Evolutionary conservation across 73 alveolate species (phyloP).

Genomic region (Uronychia setigera): DNA sequence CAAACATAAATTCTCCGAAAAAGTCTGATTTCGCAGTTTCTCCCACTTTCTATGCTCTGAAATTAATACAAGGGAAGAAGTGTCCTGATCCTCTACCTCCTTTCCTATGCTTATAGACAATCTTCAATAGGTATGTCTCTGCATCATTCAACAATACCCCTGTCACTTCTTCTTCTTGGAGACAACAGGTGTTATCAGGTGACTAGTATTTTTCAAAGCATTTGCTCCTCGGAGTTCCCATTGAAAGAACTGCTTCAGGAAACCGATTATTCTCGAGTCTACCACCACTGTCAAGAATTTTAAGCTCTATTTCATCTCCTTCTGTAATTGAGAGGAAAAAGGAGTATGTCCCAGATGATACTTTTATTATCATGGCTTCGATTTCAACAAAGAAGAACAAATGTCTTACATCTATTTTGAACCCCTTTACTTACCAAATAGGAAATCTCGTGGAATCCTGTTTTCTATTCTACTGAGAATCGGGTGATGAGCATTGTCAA

Average conservation of each 20-base stretch:
- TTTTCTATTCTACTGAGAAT: neutral
- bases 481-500: neutral
- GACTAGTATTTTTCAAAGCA: neutral
- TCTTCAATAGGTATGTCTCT: neutral
- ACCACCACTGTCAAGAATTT: neutral
- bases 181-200: neutral
- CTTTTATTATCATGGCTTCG: neutral
- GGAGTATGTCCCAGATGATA: neutral
- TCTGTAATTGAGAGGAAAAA: neutral
- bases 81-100: neutral
- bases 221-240: neutral
- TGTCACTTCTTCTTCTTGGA: neutral
- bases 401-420: neutral
- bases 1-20: neutral
- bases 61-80: neutral
- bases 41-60: neutral
- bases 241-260: neutral
- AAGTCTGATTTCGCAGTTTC: neutral
- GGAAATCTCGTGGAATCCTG: neutral
- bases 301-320: neutral
- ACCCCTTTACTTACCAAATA: neutral
- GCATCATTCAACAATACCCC: neutral
- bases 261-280: neutral
- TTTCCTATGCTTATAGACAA: neutral
- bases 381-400: neutral